Base-by-base conservation (phyloP, 192 early-diverging fungal species). In the Coemansia sp. region DNA sequence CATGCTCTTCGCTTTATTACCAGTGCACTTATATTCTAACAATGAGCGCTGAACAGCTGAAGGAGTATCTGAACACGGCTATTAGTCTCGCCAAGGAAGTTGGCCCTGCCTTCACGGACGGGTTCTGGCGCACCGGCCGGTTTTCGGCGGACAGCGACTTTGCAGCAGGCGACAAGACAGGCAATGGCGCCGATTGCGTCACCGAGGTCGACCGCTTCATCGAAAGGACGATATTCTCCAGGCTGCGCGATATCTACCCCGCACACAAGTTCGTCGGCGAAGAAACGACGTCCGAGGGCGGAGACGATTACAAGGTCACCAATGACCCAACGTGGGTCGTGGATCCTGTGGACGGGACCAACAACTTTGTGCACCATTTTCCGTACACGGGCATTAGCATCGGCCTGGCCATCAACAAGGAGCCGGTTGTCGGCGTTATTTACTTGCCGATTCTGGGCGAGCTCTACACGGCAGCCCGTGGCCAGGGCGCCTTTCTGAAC, bases 381-480 rank as follows among this genome's bases (percentile, higher is more conserved):
- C 96, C 93, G 0, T 95, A 88, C 74, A 89, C 91, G 5, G 87
- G 88, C 56, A 86, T 96, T 49, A 92, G 89, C n/a, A 93, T 99
- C 56, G 94, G 85, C 3, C 70, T 99, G 61, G 83, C 90, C 2
- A 76, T 93, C 53, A 82, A 88, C 65, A 84, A 87, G 59, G 71
- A 84, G 36, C 89, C 91, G 0, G 87, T 92, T 20, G 87, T 97
- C 9, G 96, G 96, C 14, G 94, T 95, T 13, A 87, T 99, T 8
- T 95, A 89, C 69, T 90, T 95, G 72, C 96, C 96, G 14, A 83
- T 99, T 15, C 74, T 96, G 57, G 82, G 92, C 68, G 92, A 99
- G 71, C 81, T 91, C 61, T 91, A 85, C 66, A 70, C 63, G n/a
- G 66, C 71, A 0, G 65, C 69, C 10, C 67, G 59, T 5, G 79